A percentile compares a stretch with the other conserved stretches of the same genome.
Conservation (phyloP, 179 eudicot species). For the Patellifolia procumbens region DNA sequence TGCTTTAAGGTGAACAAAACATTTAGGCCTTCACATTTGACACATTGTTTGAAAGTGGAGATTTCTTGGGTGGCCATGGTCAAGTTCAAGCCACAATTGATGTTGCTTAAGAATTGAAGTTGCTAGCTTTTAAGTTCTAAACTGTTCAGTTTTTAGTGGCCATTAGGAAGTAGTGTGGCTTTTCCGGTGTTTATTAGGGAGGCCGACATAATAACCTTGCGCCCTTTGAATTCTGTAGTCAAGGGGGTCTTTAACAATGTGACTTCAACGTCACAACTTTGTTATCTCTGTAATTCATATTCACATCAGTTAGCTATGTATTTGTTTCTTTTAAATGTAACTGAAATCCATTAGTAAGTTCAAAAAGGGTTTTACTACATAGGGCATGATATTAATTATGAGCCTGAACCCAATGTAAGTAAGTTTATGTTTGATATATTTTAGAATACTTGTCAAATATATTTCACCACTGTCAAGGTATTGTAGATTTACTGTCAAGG, state of each 20-base stretch:
- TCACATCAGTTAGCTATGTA: neutral
- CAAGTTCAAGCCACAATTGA: neutral
- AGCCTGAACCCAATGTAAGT: too few species aligned
- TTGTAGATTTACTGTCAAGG: neutral
- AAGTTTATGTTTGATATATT: too few species aligned
- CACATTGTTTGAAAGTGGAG: neutral
- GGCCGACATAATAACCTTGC: neutral
- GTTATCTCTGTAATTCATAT: neutral
- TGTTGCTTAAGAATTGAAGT: neutral
- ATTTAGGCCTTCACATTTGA: neutral
- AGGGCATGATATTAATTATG: neutral
- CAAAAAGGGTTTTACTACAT: neutral
- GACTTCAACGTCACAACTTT: neutral
- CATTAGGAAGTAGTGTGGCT: neutral
- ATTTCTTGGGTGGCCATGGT: neutral
- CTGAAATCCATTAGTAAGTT: neutral
- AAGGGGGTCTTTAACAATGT: neutral
- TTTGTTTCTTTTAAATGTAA: neutral
- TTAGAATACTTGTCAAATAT: too few species aligned
- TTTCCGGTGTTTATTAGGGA: neutral
- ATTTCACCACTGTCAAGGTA: too few species aligned
- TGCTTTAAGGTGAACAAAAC: neutral
- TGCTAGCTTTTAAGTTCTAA: neutral
- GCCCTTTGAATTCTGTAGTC: neutral
- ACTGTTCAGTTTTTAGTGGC: neutral